Percentiles rank a stretch among this genome's conserved stretches.
Evolutionary conservation across 2,329 filamentous ascomycete genomes (phyloP).

Genomic region (Ophiostoma montium): DNA sequence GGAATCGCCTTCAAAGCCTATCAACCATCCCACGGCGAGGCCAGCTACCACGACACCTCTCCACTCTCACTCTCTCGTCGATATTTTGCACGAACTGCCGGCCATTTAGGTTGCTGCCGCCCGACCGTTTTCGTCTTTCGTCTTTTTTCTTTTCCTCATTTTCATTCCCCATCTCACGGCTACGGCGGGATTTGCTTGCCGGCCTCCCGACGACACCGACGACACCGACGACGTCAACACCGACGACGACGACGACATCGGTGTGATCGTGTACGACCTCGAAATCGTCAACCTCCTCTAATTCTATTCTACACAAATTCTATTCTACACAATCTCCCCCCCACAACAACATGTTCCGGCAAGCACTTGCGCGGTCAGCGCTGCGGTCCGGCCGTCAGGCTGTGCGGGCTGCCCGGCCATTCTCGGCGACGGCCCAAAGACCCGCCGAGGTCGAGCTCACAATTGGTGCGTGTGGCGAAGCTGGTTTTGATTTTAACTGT

Average conservation of each 20-base stretch:
- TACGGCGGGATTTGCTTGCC: not conserved
- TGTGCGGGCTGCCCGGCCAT: conserved; percentile 55
- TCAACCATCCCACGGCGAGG: not conserved
- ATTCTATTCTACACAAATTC: not conserved
- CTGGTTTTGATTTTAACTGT: no score
- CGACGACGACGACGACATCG: conserved; percentile 2
- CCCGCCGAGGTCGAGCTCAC: conserved; percentile 93
- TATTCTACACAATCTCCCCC: no score
- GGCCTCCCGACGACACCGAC: not conserved
- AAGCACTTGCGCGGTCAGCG: conserved; percentile 53
- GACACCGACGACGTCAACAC: not conserved
- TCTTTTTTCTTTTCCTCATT: no score
- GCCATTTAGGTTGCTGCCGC: no score
- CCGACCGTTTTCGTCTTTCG: no score
- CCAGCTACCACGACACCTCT: not conserved
- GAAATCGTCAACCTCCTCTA: conserved; percentile 14
- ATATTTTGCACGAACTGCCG: not conserved
- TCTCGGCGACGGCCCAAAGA: conserved; percentile 66
- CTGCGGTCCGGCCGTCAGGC: conserved; percentile 48
- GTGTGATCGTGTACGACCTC: conserved; percentile 8
- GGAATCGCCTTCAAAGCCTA: no score
- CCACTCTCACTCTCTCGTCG: not conserved
- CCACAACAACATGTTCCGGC: conserved; percentile 47
- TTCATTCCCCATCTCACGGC: not conserved
- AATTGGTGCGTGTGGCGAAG: conserved; percentile 49